Percentiles rank a stretch among this genome's conserved stretches.
These are phyloP conservation scores for Penicillium canescens DNA, from an alignment of 495 filamentous ascomycete species.

Conservation along the genomic window DNA sequence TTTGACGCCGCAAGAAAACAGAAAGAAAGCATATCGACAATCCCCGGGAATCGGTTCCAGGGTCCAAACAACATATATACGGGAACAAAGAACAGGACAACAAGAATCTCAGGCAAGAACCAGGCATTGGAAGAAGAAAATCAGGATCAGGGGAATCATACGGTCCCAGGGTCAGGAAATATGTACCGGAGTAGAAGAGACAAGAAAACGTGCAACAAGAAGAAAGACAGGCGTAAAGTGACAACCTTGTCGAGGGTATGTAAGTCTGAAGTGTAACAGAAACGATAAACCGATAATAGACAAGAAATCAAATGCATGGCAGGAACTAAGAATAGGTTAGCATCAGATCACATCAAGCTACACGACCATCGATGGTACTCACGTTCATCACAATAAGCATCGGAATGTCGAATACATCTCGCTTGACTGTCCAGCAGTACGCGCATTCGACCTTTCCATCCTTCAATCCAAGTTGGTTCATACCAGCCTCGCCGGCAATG, in stretches of 20 bases:
- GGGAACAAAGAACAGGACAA: slow-evolving; percentile 2
- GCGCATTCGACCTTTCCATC: slow-evolving; percentile 93
- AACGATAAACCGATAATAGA: slow-evolving; percentile 8
- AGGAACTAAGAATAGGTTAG: slow-evolving; percentile 36
- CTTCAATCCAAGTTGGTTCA: slow-evolving; percentile 71
- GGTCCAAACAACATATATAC: slow-evolving; percentile 4
- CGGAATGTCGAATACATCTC: slow-evolving; percentile 97
- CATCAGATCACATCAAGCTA: neutral
- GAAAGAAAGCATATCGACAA: slow-evolving; percentile 10
- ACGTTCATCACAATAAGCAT: slow-evolving; percentile 98
- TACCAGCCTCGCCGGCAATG: slow-evolving; percentile 75
- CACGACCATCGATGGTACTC: slow-evolving; percentile 40
- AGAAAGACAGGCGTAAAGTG: slow-evolving; percentile 6
- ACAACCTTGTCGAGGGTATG: slow-evolving; percentile 21
- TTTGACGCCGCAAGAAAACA: slow-evolving; percentile 25
- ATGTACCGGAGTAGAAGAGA: slow-evolving; percentile 21
- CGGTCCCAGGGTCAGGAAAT: slow-evolving; percentile 24
- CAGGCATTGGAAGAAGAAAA: slow-evolving; percentile 7
- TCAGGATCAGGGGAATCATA: slow-evolving; percentile 29
- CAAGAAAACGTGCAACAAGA: slow-evolving; percentile 9
- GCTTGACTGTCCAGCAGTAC: slow-evolving; percentile 94
- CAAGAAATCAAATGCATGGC: slow-evolving; percentile 45
- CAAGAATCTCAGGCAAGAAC: neutral
- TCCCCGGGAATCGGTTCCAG: neutral
- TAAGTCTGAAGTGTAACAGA: slow-evolving; percentile 12